phyloP scores from a whole-genome alignment of 2,329 filamentous ascomycete genomes.

The Dactylonectria estremocensis region DNA sequence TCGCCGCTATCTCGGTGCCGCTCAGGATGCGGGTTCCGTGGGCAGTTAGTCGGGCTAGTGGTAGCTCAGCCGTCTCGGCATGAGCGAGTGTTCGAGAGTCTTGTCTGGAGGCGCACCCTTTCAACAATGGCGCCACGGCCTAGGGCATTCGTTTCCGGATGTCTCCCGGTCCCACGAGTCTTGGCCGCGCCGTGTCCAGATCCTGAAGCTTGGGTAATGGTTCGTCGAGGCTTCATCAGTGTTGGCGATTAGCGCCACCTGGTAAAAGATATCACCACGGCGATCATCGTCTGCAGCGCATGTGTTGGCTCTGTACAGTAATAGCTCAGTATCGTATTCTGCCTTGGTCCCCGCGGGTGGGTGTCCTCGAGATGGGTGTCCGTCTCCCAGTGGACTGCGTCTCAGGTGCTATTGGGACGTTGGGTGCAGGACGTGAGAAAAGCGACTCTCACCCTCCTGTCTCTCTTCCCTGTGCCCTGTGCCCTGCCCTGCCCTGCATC shows the following conservation, averaged over 20 bases:
- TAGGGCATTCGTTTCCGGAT: slow-evolving; percentile 2
- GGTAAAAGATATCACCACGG: not conserved
- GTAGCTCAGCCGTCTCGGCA: slow-evolving; percentile 30
- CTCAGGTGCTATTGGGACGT: not conserved
- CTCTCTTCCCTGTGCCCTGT: not conserved
- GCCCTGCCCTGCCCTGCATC: not conserved
- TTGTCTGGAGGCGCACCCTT: slow-evolving; percentile 14
- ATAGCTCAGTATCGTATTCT: not conserved
- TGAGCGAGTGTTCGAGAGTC: slow-evolving; percentile 24
- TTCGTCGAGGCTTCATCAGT: slow-evolving; percentile 17
- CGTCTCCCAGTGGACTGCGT: not conserved
- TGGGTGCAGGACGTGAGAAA: not conserved
- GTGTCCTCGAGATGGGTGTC: not conserved
- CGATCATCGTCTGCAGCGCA: not conserved
- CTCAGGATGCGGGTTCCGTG: slow-evolving; percentile 17
- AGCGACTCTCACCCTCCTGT: not conserved
- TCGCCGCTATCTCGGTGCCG: slow-evolving; percentile 33
- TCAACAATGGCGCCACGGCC: slow-evolving; percentile 6
- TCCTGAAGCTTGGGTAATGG: slow-evolving; percentile 9
- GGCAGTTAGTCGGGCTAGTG: slow-evolving; percentile 21
- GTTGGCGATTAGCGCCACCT: not conserved
- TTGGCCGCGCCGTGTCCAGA: not conserved
- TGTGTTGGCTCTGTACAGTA: no score
- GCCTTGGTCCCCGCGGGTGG: not conserved
- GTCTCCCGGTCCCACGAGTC: slow-evolving; percentile 4